Evolutionary conservation across 768 basidiomycete species (phyloP), one percentile per base, ranked within the genome.

Genomic region (Royoungia palumana): DNA sequence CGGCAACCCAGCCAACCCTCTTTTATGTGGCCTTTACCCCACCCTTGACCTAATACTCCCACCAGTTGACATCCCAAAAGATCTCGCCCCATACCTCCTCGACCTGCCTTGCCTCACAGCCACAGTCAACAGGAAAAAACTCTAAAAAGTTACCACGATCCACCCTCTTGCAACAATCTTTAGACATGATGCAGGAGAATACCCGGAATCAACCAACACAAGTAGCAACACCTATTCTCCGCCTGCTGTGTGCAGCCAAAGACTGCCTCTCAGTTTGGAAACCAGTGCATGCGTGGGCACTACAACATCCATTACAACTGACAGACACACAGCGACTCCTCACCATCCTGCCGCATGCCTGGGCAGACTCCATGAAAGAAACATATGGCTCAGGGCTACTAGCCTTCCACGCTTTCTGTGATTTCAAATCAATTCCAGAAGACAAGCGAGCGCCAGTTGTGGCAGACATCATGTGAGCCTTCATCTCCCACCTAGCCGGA

Each of bases 341-440:
- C 28, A 32, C 12, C 6, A 9, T 42, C 2, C 8, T 42, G 0
- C 19, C 19, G 5, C 17, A 32, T 19, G 28, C 41, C 1, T 43
- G 30, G 30, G 30, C 41, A 13, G 30, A 43, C 9, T 30, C 19
- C 11, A 43, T 19, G 1, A 34, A 34, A 12, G 41, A 30, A 21
- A 43, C 28, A 0, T 43, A 43, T 11, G 17, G 30, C 2, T 39
- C 20, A 1, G 17, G 30, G 2, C 24, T 45, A 1, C 20, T 45
- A 0, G 22, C 35, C 11, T 79, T 37, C 41, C 76, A 77, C 37
- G 57, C 66, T 0, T 75, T 70, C 46, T 77, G 76, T 45, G 71
- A 80, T 16, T 30, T 10, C 35, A 44, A 45, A 35, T 56, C 3
- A 21, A 45, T 16, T 7, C 35, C 44, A 36, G 35, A 45, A 6